Conservation (phyloP, 164 flowering plant species). For the Vitis vinifera region DNA sequence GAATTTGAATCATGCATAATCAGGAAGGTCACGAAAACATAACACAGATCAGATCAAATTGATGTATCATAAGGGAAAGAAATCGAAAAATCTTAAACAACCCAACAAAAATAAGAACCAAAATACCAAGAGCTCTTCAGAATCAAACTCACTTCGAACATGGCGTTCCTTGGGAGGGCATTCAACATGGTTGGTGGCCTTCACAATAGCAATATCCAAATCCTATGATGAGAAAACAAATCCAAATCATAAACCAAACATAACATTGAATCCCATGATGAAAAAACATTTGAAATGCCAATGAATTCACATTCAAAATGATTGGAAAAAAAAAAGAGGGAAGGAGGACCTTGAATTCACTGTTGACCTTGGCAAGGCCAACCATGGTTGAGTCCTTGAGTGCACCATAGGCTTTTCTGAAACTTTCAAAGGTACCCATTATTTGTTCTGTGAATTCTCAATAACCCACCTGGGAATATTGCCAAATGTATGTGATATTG, state of each 20-base stretch:
- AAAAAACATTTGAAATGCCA: background rate
- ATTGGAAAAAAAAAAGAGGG: slow-evolving; percentile 1
- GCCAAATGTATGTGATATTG: too few relatives aligned
- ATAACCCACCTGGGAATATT: too few relatives aligned
- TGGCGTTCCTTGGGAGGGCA: slow-evolving; percentile 82
- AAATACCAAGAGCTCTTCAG: too few relatives aligned
- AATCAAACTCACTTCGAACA: slow-evolving; percentile 58
- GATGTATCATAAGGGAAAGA: too few relatives aligned
- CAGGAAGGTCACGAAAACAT: too few relatives aligned
- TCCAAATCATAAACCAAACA: too few relatives aligned
- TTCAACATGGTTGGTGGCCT: slow-evolving; percentile 88
- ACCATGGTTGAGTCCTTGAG: slow-evolving; percentile 87
- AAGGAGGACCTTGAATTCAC: slow-evolving; percentile 69
- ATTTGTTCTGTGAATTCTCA: background rate
- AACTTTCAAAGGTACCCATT: slow-evolving; percentile 76
- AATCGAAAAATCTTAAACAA: too few relatives aligned
- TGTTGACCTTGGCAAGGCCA: slow-evolving; percentile 89
- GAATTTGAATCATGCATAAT: too few relatives aligned
- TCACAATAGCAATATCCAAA: slow-evolving; percentile 82
- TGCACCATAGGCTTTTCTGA: slow-evolving; percentile 88
- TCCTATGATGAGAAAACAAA: slow-evolving; percentile 36
- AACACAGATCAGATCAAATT: too few relatives aligned
- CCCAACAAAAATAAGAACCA: too few relatives aligned
- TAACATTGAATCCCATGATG: background rate
- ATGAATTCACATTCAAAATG: background rate